A percentile compares a stretch with the other conserved stretches of the same genome.
Evolutionary conservation across 805 yeast genomes (phyloP).

Genomic region (Starmerella floris): DNA sequence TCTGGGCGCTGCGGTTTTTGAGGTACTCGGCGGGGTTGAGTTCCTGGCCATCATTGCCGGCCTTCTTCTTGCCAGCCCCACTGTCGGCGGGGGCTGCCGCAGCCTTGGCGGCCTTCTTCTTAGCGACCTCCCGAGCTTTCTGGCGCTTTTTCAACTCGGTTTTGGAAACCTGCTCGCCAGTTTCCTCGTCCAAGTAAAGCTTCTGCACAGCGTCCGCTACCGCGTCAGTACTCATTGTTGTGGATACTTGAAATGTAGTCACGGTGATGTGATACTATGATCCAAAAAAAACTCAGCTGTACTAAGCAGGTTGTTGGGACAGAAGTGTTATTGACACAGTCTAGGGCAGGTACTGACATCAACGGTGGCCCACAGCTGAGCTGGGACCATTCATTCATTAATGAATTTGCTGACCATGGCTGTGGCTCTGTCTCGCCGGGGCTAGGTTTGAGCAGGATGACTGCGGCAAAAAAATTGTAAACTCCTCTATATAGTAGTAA

Average conservation of each 20-base stretch:
- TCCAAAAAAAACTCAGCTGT: too few relatives aligned
- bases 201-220: slow-evolving; percentile 51
- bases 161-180: slow-evolving; percentile 95
- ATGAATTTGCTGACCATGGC: too few relatives aligned
- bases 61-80: slow-evolving; percentile 47
- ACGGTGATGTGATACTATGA: too few relatives aligned
- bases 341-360: too few relatives aligned
- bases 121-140: slow-evolving; percentile 73
- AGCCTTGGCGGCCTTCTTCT: slow-evolving; percentile 87
- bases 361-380: too few relatives aligned
- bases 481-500: not conserved
- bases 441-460: not conserved
- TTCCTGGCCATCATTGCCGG: slow-evolving; percentile 52
- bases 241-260: too few relatives aligned
- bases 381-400: too few relatives aligned
- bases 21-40: slow-evolving; percentile 85
- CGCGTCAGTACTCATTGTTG: slow-evolving; percentile 27
- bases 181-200: slow-evolving; percentile 67
- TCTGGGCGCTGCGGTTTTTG: slow-evolving; percentile 84
- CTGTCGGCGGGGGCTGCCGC: slow-evolving; percentile 40
- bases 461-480: slow-evolving; percentile 5
- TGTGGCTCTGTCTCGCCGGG: too few relatives aligned
- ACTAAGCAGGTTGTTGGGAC: too few relatives aligned
- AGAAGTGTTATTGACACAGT: not conserved
- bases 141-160: slow-evolving; percentile 92